Percentiles rank a stretch among this genome's conserved stretches.
Conservation (phyloP, 2,329 filamentous ascomycete genomes). For the Exophiala spinifera region DNA sequence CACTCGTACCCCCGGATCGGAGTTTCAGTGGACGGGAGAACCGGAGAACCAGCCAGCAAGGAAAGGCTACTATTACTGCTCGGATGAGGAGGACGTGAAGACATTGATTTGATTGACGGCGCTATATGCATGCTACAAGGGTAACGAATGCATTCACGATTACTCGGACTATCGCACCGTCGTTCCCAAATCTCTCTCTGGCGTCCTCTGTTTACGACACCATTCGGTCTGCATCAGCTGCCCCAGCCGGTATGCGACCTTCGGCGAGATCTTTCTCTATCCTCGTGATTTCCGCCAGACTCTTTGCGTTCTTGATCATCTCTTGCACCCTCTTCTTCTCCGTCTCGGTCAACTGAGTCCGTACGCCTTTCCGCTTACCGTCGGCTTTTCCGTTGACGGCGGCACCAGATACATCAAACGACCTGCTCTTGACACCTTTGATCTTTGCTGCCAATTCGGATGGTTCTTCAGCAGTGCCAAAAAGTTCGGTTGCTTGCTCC, state of each 20-base stretch:
- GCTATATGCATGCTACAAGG: too few species aligned
- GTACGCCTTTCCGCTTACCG: conserved; percentile 59
- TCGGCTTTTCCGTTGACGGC: conserved; percentile 44
- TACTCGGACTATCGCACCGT: too few species aligned
- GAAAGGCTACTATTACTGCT: too few species aligned
- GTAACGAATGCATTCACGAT: too few species aligned
- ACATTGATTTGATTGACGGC: too few species aligned
- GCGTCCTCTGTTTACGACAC: conserved; percentile 15
- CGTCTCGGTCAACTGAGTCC: conserved; percentile 79
- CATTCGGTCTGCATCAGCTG: conserved; percentile 37
- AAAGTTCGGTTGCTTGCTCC: conserved; percentile 70
- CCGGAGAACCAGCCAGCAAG: too few species aligned
- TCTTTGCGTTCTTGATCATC: conserved; percentile 83
- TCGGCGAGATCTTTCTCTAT: conserved; percentile 91
- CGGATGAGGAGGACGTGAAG: too few species aligned
- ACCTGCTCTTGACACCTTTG: conserved; percentile 76
- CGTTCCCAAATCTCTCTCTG: too few species aligned
- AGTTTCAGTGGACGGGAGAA: not conserved
- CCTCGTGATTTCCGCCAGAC: conserved; percentile 81
- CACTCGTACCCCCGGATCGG: too few species aligned
- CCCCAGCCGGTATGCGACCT: conserved; percentile 73
- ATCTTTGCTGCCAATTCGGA: conserved; percentile 80
- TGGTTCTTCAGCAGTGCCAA: conserved; percentile 74
- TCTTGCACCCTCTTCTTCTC: conserved; percentile 84
- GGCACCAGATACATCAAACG: conserved; percentile 54